Evolutionary conservation across 2,329 filamentous ascomycete genomes (phyloP), one percentile per base, ranked within the genome.

Genomic region (Fusarium multiceps): DNA sequence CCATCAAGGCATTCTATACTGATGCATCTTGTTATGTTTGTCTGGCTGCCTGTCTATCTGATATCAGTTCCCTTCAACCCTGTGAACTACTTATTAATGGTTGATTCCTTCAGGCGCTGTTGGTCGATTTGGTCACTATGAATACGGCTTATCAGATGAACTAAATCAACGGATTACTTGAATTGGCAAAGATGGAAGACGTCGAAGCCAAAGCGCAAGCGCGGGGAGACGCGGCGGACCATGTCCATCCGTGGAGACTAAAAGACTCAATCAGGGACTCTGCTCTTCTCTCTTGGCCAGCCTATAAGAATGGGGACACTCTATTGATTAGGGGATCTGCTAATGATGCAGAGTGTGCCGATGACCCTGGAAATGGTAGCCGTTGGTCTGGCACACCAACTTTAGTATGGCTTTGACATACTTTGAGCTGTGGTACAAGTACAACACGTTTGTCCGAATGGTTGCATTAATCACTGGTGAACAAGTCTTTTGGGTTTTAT

Each of bases 301-400:
- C 67, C 63, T 57, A 71, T 53, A 23, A 13, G 32, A 41, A 51
- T 42, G 58, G 59, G 53, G 55, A 40, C 59, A 59, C 55, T 60
- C 47, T 53, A 68, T 71, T 43, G 30, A 56, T 71, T 71, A 63
- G 62, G 42, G 30, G 34, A 41, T 37, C 48, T 37, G 37, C 63
- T 60, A 66, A 61, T 40, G 55, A 48, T 66, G n/a, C 43, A 34
- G 28, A 46, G 55, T 20, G 40, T 55, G 47, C 47, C 42, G 20
- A 55, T 51, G 34, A 69, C 46, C 66, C 66, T 67, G 56, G 66
- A 43, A 57, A 41, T 49, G 63, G 48, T 53, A 70, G 63, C 45
- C 46, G 62, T 54, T 47, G 53, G 66, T 67, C 63, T 69, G 62
- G 53, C 66, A 69, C 66, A 70, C 66, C 61, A 70, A 47, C 13